phyloP scores from a whole-genome alignment of 306 rosid genomes.

The Corylus avellana region DNA sequence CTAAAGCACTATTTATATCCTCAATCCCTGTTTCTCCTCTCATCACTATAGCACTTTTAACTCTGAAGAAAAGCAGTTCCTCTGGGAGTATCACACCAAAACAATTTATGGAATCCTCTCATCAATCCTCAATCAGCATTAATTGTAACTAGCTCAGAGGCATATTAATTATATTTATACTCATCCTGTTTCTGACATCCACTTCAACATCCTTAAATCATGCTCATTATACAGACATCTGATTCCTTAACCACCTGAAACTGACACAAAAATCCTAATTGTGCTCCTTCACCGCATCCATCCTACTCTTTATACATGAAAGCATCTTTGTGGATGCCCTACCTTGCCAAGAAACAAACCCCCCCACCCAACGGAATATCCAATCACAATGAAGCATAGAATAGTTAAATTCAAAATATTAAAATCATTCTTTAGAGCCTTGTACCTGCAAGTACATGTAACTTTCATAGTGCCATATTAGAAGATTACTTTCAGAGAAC shows the following conservation, averaged over 20 bases:
- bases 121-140: neutral
- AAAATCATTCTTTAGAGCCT: neutral
- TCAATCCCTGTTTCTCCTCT: neutral
- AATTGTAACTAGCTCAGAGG: neutral
- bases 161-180: neutral
- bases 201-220: neutral
- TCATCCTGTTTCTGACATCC: neutral
- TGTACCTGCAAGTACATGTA: neutral
- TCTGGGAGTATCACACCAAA: too few species aligned
- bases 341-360: too few species aligned
- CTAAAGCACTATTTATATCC: neutral
- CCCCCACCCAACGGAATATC: too few species aligned
- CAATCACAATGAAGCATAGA: too few species aligned
- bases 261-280: too few species aligned
- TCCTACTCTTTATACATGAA: too few species aligned
- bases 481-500: neutral
- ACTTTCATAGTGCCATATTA: neutral
- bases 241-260: neutral
- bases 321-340: too few species aligned
- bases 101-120: neutral
- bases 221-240: neutral
- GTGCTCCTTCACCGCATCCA: too few species aligned
- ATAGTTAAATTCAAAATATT: too few species aligned
- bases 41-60: neutral
- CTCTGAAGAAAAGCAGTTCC: too few species aligned